Percentiles rank a stretch among this genome's conserved stretches.
These are phyloP conservation scores for Termitomyces sp. DNA, from an alignment of 1,284 basidiomycete species.

Conservation along the genomic window DNA sequence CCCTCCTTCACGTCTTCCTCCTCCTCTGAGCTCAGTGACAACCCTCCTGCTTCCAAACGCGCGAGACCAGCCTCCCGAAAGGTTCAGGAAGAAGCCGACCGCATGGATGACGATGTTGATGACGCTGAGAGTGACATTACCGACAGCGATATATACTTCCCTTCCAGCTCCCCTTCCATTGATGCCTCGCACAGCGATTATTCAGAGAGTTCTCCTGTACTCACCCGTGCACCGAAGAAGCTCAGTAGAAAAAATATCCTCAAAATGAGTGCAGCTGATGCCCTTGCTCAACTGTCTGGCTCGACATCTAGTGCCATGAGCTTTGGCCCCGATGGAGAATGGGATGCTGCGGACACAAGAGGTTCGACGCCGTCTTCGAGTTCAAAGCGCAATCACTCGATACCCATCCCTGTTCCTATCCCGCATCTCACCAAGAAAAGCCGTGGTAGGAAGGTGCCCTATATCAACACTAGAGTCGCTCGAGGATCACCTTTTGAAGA, in stretches of 20 bases:
- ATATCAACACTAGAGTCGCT: conserved; percentile 25
- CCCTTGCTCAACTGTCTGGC: conserved; percentile 17
- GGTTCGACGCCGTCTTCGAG: conserved; percentile 10
- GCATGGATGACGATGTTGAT: neutral
- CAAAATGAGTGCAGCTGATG: conserved; percentile 19
- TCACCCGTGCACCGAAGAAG: conserved; percentile 1
- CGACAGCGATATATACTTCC: conserved; percentile 27
- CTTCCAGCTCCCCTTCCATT: conserved; percentile 23
- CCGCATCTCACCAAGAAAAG: conserved; percentile 76
- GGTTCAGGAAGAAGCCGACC: neutral
- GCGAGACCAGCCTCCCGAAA: conserved; percentile 3
- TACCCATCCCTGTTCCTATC: conserved; percentile 53
- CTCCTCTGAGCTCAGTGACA: conserved; percentile 11
- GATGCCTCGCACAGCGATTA: conserved; percentile 14
- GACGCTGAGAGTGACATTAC: conserved; percentile 17
- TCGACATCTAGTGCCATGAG: conserved; percentile 7
- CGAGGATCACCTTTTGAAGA: conserved; percentile 23
- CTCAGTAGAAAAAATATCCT: conserved; percentile 7
- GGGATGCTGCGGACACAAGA: neutral
- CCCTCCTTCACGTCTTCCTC: conserved; percentile 15
- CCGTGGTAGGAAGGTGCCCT: conserved; percentile 68
- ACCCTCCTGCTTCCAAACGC: conserved; percentile 8
- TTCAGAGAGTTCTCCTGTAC: conserved; percentile 8
- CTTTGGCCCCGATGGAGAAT: conserved; percentile 6
- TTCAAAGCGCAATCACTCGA: conserved; percentile 27